Evolutionary conservation across 345 rosid genomes (phyloP).

Genomic region (Rubroshorea leprosula): DNA sequence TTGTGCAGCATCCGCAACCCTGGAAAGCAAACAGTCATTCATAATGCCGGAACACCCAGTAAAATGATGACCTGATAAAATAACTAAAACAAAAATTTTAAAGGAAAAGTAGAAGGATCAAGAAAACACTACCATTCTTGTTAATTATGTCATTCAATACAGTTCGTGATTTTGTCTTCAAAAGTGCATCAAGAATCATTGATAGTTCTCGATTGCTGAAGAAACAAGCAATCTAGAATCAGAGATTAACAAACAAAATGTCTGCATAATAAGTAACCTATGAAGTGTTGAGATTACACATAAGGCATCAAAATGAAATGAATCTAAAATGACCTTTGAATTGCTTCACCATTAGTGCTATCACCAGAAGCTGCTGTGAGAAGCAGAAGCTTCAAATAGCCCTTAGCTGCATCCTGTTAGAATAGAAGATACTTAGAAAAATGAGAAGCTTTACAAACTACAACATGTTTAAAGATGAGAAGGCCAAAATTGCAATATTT

Average conservation of each 20-base stretch:
- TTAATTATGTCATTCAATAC: constrained; percentile 75
- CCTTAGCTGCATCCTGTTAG: constrained; percentile 84
- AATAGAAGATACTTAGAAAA: constrained; percentile 14
- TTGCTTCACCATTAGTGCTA: constrained; percentile 74
- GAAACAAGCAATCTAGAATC: constrained; percentile 27
- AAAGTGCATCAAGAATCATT: constrained; percentile 97
- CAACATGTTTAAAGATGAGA: too few relatives aligned
- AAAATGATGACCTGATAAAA: too few relatives aligned
- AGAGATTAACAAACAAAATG: constrained; percentile 14
- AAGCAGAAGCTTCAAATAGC: constrained; percentile 91
- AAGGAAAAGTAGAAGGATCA: constrained; percentile 1
- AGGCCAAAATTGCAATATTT: too few relatives aligned
- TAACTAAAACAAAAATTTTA: too few relatives aligned
- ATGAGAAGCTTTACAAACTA: not conserved
- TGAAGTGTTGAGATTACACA: constrained; percentile 4
- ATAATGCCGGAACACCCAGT: too few relatives aligned
- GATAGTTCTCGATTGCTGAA: constrained; percentile 99
- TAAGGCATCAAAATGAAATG: constrained; percentile 15
- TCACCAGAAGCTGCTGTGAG: constrained; percentile 96
- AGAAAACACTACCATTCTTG: constrained; percentile 70
- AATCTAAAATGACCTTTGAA: constrained; percentile 62
- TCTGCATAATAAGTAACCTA: not conserved
- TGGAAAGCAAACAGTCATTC: constrained; percentile 21
- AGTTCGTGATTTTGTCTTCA: constrained; percentile 82
- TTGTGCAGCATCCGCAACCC: constrained; percentile 97